phyloP scores from a whole-genome alignment of 805 yeast genomes.

The baker's yeast (Saccharomyces cerevisiae) region DNA sequence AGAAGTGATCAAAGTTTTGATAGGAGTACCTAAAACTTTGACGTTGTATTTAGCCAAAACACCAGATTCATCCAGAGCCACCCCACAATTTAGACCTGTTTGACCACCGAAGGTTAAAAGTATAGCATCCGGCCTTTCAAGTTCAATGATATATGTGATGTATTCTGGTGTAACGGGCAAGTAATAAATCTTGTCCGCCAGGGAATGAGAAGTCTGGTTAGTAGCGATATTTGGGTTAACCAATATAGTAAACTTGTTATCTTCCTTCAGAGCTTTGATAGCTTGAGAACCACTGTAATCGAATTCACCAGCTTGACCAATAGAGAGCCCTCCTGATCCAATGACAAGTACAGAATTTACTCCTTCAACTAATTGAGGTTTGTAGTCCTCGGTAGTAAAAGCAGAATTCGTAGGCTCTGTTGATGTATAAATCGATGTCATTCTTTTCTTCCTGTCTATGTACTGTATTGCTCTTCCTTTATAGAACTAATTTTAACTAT shows the following conservation, averaged over 20 bases:
- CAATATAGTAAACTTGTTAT: conserved; percentile 73
- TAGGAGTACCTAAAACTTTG: conserved; percentile 96
- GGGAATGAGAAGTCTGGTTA: conserved; percentile 88
- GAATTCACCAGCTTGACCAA: conserved; percentile 98
- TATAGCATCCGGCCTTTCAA: conserved; percentile 95
- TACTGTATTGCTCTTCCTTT: neutral
- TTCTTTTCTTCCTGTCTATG: conserved; percentile 1
- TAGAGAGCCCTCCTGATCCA: conserved; percentile 95
- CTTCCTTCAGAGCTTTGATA: conserved; percentile 88
- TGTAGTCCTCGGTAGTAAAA: conserved; percentile 24
- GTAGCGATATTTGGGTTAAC: conserved; percentile 96
- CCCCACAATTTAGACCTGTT: conserved; percentile 94
- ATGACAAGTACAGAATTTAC: conserved; percentile 62
- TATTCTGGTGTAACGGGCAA: conserved; percentile 96
- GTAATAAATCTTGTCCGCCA: conserved; percentile 92
- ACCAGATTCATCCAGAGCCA: conserved; percentile 89
- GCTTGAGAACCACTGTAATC: conserved; percentile 98
- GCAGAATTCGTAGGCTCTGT: conserved; percentile 26
- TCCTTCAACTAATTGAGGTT: conserved; percentile 28
- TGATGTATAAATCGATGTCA: conserved; percentile 24
- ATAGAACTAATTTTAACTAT: neutral
- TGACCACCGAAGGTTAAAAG: conserved; percentile 97
- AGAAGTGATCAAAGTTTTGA: conserved; percentile 87
- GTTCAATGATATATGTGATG: conserved; percentile 87
- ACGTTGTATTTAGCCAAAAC: conserved; percentile 83